Conservation (phyloP, 805 yeast genomes). For the Ogataea saltuana region DNA sequence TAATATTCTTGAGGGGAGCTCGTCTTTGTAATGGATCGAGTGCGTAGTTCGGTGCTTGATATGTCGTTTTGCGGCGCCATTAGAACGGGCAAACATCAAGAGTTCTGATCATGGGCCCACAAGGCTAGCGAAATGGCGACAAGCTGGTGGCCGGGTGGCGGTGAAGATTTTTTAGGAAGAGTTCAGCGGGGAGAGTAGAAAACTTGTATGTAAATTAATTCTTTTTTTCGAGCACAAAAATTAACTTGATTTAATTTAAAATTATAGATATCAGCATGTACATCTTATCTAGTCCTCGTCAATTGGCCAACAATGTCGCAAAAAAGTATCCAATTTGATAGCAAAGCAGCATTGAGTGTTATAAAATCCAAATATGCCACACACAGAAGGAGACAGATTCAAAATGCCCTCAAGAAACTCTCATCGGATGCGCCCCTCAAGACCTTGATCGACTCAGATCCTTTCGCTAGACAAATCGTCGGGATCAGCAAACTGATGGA, state of each 20-base stretch:
- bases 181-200: too few species aligned
- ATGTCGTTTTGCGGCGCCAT: constrained; percentile 7
- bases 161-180: too few species aligned
- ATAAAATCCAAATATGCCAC: constrained; percentile 14
- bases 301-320: too few species aligned
- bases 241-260: too few species aligned
- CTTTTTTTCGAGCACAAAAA: too few species aligned
- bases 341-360: too few species aligned
- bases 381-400: constrained; percentile 10
- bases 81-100: constrained; percentile 6
- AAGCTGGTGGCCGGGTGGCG: too few species aligned
- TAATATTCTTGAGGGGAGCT: constrained; percentile 4
- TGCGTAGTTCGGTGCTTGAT: constrained; percentile 29
- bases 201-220: too few species aligned
- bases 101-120: constrained; percentile 1
- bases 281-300: too few species aligned
- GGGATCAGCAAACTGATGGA: constrained; percentile 22
- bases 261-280: too few species aligned
- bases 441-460: constrained; percentile 4
- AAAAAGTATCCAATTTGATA: too few species aligned
- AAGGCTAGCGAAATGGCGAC: too few species aligned
- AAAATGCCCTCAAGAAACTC: not conserved
- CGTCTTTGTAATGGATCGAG: constrained; percentile 25
- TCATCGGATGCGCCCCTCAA: constrained; percentile 4
- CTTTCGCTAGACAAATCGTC: constrained; percentile 17